Base-by-base conservation (phyloP, 306 rosid genomes). In the Cucurbita ficifolia region DNA sequence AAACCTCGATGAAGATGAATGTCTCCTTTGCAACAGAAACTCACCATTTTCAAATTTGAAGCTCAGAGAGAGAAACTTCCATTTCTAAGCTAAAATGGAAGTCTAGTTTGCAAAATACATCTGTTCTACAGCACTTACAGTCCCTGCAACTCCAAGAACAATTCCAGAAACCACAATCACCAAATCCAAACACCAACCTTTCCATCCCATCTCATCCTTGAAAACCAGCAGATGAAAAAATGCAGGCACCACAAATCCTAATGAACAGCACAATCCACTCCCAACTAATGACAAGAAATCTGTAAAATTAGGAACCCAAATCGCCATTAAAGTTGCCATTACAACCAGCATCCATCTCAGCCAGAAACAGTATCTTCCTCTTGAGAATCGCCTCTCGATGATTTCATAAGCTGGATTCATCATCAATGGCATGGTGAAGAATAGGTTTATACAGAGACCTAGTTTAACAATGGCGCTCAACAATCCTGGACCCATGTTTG, bases 371-470 rank as follows among this genome's bases (percentile, higher is more conserved):
- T 80, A 86, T 11, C 63, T 82, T 42, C 85, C 85, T 29, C 80
- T 75, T 77, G 82, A 82, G 55, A 84, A 77, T 38, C 90, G 65
- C 61, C 90, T 84, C 77, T 83, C 90, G 1, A 80, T 62, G 4
- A 86, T 84, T 49, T 86, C 90, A 45, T 82, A 80, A 16, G 83
- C 90, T 5, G 90, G 90, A 79, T 86, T 82, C 90, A 86, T 86
- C 90, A 86, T 82, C 77, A 86, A 74, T 3, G 90, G 88, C 76
- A 86, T 64, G 1, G 90, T 84, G 82, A 87, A 87, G 79, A 86
- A 84, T 35, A 86, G 57, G 70, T 86, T 86, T 70, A 86, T 79
- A 50, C 79, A 85, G 1, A 86, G 83, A 29, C 90, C 90, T 12
- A 84, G 73, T 74, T 84, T 84, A n/a, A 84, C 83, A 60, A 86